Conservation (phyloP, 176 grass and related monocot species). For the Ampelocalamus luodianensis region DNA sequence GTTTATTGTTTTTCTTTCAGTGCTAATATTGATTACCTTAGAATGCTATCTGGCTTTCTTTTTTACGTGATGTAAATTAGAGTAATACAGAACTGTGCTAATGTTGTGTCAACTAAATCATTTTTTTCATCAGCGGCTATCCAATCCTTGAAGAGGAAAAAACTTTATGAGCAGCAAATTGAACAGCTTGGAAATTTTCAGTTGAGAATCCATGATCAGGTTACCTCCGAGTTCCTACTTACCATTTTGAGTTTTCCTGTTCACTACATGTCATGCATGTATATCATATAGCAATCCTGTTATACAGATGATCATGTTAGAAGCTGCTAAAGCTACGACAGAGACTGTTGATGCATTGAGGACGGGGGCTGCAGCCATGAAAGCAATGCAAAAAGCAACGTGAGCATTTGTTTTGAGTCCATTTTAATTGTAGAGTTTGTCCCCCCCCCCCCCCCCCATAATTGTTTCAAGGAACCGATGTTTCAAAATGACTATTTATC, state of each 20-base stretch:
- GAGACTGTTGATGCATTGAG: constrained; percentile 87
- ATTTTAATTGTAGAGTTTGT: constrained; percentile 22
- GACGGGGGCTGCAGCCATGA: constrained; percentile 83
- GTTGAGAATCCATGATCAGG: constrained; percentile 87
- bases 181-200: constrained; percentile 86
- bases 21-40: background rate
- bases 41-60: background rate
- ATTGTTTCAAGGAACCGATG: background rate
- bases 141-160: constrained; percentile 80
- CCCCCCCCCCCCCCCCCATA: no score
- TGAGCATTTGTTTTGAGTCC: constrained; percentile 39
- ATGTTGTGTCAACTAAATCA: background rate
- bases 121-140: constrained; percentile 62
- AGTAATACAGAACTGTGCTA: background rate
- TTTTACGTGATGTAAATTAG: background rate
- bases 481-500: constrained; percentile 18
- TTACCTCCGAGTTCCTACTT: constrained; percentile 20
- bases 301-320: constrained; percentile 76
- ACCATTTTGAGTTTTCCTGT: background rate
- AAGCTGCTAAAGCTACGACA: constrained; percentile 82
- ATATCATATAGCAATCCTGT: background rate
- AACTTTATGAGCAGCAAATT: constrained; percentile 80
- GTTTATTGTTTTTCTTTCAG: background rate
- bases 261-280: background rate
- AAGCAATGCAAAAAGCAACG: constrained; percentile 84